Base-by-base conservation (phyloP, 2,329 filamentous ascomycete genomes). In the Penicillium sp. region DNA sequence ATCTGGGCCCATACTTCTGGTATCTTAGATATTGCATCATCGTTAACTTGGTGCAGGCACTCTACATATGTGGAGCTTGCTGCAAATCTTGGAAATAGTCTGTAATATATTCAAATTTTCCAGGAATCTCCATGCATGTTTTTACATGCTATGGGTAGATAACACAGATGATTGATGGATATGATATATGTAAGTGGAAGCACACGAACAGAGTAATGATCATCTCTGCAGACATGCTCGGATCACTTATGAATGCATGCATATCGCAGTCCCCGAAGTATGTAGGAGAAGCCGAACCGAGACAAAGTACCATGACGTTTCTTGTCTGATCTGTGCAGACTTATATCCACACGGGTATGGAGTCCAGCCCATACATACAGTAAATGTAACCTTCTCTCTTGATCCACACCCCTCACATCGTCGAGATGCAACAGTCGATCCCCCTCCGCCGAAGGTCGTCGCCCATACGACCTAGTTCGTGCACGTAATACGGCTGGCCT, bases 401-500 rank as follows among this genome's bases (percentile, higher is more conserved):
- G 11, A 6, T 37, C 13, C 4, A n/a, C 42, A 25, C 29, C 21
- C 50, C 42, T 46, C 43, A 53, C 50, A 19, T 44, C 43, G 45
- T 21, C 16, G 44, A 49, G 53, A 75, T 66, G 56, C 62, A 63
- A 65, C 73, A 75, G 35, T 70, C 65, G 55, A 75, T 70, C 25
- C 71, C 70, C 56, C 67, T 68, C 62, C 64, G 67, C 43, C 64
- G 57, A 59, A 75, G 64, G 56, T 71, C 69, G 7, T 64, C 61
- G 53, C 66, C 67, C 14, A 75, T 60, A 25, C 57, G 61, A 16
- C 60, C 55, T 29, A 74, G 55, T 62, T 73, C 72, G 49, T 69
- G 65, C 16, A 60, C 54, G 56, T 75, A 75, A 47, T 74, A 75
- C 19, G 67, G 66, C 61, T 74, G 72, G 42, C 65, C 64, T 29